phyloP scores from a whole-genome alignment of 2,329 filamentous ascomycete species.

The Onygenales sp. region DNA sequence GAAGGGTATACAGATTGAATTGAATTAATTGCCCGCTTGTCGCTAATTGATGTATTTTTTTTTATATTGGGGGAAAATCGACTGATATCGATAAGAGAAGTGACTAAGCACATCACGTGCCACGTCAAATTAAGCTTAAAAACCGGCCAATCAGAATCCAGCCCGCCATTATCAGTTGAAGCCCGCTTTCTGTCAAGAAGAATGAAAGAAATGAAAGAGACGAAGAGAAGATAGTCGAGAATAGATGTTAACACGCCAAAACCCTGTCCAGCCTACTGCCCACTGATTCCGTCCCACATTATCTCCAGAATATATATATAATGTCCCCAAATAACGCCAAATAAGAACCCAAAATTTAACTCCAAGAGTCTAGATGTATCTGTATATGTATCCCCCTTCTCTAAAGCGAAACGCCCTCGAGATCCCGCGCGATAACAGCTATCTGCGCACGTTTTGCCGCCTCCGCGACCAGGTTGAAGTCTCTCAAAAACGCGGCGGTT shows the following conservation, averaged over 20 bases:
- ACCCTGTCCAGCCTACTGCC: neutral
- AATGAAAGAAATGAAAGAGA: neutral
- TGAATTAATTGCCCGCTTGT: neutral
- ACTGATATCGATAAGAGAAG: neutral
- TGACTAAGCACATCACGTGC: neutral
- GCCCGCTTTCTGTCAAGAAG: too few relatives aligned
- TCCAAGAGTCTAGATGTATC: neutral
- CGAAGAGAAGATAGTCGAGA: neutral
- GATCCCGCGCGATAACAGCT: conserved; percentile 75
- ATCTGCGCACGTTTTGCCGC: conserved; percentile 89
- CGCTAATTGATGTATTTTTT: neutral
- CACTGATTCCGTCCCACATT: neutral
- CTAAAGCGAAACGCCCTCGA: conserved; percentile 43
- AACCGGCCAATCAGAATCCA: neutral
- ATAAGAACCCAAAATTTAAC: neutral
- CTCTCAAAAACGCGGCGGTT: conserved; percentile 58
- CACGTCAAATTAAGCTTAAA: neutral
- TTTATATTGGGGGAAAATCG: neutral
- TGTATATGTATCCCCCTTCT: neutral
- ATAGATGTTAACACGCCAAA: neutral
- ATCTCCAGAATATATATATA: neutral
- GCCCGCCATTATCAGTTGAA: neutral
- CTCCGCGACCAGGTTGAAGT: conserved; percentile 80
- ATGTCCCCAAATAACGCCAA: conserved; percentile 2
- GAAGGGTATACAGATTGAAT: neutral